A percentile compares a stretch with the other conserved stretches of the same genome.
These are phyloP conservation scores for Fusarium devonianum DNA, from an alignment of 2,329 filamentous ascomycete genomes.

Conservation along the genomic window DNA sequence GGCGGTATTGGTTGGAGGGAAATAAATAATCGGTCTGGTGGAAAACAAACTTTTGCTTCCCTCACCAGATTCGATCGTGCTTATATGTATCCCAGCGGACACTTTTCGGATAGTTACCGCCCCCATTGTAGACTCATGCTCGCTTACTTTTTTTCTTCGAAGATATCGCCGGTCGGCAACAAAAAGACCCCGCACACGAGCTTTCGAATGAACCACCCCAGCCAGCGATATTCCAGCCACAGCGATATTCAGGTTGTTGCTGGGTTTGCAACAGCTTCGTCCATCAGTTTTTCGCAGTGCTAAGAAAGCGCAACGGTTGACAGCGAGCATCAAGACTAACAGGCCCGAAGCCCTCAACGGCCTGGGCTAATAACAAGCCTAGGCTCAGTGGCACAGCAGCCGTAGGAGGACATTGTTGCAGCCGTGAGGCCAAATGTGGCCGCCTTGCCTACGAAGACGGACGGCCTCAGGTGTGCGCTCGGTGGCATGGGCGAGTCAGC, in stretches of 20 bases:
- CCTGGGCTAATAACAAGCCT: no score
- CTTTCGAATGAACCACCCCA: no score
- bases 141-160: constrained; percentile 18
- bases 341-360: no score
- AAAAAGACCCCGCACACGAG: constrained; percentile 26
- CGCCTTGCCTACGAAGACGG: constrained; percentile 36
- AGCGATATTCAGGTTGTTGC: background rate
- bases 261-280: no score
- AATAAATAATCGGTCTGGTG: constrained; percentile 3
- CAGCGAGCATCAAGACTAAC: background rate
- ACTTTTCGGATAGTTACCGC: constrained; percentile 44
- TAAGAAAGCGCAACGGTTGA: no score
- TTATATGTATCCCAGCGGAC: constrained; percentile 40
- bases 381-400: constrained; percentile 8
- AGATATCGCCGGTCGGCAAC: constrained; percentile 25
- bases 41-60: constrained; percentile 8
- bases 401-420: constrained; percentile 18
- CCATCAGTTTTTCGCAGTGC: no score
- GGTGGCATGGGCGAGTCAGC: constrained; percentile 22
- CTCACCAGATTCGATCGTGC: constrained; percentile 3
- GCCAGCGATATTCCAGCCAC: background rate
- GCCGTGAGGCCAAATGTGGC: constrained; percentile 39
- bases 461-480: constrained; percentile 27
- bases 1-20: constrained; percentile 8
- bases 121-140: constrained; percentile 18